Conservation (phyloP, 2,329 filamentous ascomycete genomes). For the Penicillium sp. region DNA sequence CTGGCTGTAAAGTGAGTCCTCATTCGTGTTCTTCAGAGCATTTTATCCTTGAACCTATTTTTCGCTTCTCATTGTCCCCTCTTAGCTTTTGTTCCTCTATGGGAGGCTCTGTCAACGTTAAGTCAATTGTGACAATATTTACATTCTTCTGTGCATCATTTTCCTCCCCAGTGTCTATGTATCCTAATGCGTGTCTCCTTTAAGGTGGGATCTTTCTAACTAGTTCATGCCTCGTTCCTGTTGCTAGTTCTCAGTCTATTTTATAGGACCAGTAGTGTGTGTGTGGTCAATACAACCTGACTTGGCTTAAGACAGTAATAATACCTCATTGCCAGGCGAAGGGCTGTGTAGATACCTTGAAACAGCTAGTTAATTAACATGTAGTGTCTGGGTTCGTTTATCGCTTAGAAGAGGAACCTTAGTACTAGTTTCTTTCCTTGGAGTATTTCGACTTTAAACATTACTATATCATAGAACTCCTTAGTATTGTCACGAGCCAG, state of each 20-base stretch:
- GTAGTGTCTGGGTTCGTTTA: too few species aligned
- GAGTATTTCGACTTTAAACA: too few species aligned
- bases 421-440: too few species aligned
- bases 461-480: too few species aligned
- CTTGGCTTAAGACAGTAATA: neutral
- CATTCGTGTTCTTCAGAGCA: slow-evolving; percentile 18
- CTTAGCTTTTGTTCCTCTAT: slow-evolving; percentile 17
- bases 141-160: slow-evolving; percentile 3
- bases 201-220: slow-evolving; percentile 1
- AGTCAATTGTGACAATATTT: slow-evolving; percentile 19
- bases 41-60: slow-evolving; percentile 1
- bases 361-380: neutral
- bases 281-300: neutral
- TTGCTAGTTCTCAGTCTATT: slow-evolving; percentile 3
- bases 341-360: neutral
- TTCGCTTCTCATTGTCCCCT: slow-evolving; percentile 5
- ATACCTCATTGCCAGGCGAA: neutral
- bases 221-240: neutral
- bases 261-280: neutral
- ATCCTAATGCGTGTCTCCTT: slow-evolving; percentile 1
- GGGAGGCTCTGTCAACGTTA: slow-evolving; percentile 19
- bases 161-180: neutral
- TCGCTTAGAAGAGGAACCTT: too few species aligned
- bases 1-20: slow-evolving; percentile 27
- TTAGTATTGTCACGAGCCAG: too few species aligned